Evolutionary conservation across 495 filamentous ascomycete genomes (phyloP).

Genomic region (Aspergillus funiculosus): DNA sequence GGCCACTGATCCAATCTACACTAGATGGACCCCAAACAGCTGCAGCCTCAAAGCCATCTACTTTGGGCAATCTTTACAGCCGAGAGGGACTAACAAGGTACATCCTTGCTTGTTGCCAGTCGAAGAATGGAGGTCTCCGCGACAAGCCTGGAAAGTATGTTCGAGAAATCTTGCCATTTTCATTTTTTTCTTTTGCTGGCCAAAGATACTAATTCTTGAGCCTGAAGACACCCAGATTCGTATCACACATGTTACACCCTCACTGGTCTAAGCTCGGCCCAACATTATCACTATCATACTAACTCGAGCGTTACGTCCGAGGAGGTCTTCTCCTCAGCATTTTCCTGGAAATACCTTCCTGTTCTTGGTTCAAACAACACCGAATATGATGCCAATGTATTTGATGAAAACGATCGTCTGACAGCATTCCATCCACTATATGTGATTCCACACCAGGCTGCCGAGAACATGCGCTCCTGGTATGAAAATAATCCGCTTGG

Average conservation of each 20-base stretch:
- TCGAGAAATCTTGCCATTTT: background rate
- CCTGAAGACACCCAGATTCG: slow-evolving; percentile 62
- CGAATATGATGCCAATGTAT: slow-evolving; percentile 30
- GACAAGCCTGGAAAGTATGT: slow-evolving; percentile 91
- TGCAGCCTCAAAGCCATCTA: slow-evolving; percentile 15
- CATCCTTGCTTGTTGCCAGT: slow-evolving; percentile 83
- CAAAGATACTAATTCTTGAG: background rate
- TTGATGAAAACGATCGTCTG: slow-evolving; percentile 45
- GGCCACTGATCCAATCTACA: slow-evolving; percentile 81
- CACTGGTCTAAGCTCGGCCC: slow-evolving; percentile 73
- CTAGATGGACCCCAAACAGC: slow-evolving; percentile 46
- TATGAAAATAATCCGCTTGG: slow-evolving; percentile 43
- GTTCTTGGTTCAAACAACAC: slow-evolving; percentile 45
- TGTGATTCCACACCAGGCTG: slow-evolving; percentile 68
- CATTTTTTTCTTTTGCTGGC: background rate
- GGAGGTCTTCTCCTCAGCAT: slow-evolving; percentile 46
- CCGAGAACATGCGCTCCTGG: slow-evolving; percentile 57
- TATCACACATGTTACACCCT: slow-evolving; percentile 93
- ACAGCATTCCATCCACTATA: slow-evolving; percentile 73
- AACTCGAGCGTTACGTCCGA: slow-evolving; percentile 31
- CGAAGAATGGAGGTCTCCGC: slow-evolving; percentile 70
- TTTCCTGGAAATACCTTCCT: slow-evolving; percentile 57
- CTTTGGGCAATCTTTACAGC: slow-evolving; percentile 59
- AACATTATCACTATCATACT: slow-evolving; percentile 66
- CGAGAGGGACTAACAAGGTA: slow-evolving; percentile 81